Base-by-base conservation (phyloP, 2,329 filamentous ascomycete species). In the Bipolaris cookei region DNA sequence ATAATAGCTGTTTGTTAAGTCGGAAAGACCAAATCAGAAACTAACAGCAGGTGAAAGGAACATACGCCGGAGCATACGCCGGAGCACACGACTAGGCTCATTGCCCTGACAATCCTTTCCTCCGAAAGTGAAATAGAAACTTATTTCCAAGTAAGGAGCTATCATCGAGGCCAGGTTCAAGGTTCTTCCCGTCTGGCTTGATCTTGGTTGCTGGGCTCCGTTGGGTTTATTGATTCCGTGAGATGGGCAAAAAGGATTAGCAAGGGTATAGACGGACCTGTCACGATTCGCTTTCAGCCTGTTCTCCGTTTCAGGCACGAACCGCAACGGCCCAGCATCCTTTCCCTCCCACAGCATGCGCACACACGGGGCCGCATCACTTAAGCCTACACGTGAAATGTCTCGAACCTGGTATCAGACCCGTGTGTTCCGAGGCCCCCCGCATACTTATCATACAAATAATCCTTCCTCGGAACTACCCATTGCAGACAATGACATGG, bases 151-250 rank as follows among this genome's bases (percentile, higher is more conserved):
- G 23, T 21, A 16, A 18, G 14, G 16, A 21, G 30, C 30, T 35
- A 46, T 46, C 14, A n/a, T 32, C 30, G 13, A 28, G 30, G 21
- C 43, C 43, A 23, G 43, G 43, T 46, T 46, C 43, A 46, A 46
- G 43, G 28, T 46, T 46, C 16, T 46, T 46, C 18, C 30, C 18
- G 18, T 46, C 43, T 23, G 16, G 35, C 28, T 14, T 35, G 16
- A 30, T 21, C 43, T 34, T 30, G 43, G 43, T 34, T 23, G 43
- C 43, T 46, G 43, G 43, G 28, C 43, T 21, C 43, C 43, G 43
- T 46, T 46, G 43, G 30, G 28, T 44, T 46, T 46, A 46, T 46
- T 46, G 43, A 46, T 46, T 46, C 30, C 11, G 43, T 35, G 43
- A 46, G 43, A 46, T 21, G 30, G 28, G 28, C 21, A 13, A 35